Percentiles rank a stretch among this genome's conserved stretches.
Evolutionary conservation across 306 rosid species (phyloP).

Genomic region (Lotus japonicus): DNA sequence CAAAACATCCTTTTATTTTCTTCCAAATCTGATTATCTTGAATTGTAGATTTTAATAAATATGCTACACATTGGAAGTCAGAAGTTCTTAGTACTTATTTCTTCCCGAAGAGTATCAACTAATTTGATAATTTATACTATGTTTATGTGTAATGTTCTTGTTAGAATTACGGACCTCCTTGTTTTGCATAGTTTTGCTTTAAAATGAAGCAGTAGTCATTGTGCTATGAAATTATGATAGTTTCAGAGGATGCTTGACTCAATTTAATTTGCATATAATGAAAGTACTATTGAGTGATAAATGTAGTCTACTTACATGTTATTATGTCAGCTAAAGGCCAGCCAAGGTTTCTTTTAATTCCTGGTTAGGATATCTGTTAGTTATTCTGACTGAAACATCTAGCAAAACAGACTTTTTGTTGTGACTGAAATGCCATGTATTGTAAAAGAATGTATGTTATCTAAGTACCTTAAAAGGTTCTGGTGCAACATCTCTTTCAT

Average conservation of each 20-base stretch:
- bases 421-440: conserved; percentile 3
- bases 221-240: background rate
- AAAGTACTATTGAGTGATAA: background rate
- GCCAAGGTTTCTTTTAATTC: background rate
- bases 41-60: background rate
- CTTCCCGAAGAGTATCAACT: background rate
- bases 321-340: background rate
- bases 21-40: background rate
- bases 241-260: background rate
- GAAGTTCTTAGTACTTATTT: background rate
- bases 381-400: background rate
- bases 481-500: conserved; percentile 18
- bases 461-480: conserved; percentile 19
- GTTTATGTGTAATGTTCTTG: background rate
- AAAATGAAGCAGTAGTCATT: conserved; percentile 2
- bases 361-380: no score
- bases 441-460: conserved; percentile 4
- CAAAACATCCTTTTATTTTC: background rate
- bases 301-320: conserved; percentile 2
- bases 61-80: background rate
- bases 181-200: background rate
- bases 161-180: background rate
- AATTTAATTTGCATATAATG: conserved; percentile 8
- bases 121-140: background rate
- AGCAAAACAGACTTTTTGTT: background rate